A percentile compares a stretch with the other conserved stretches of the same genome.
These are phyloP conservation scores for Calocybe indica DNA, from an alignment of 768 basidiomycete genomes.

Conservation along the genomic window DNA sequence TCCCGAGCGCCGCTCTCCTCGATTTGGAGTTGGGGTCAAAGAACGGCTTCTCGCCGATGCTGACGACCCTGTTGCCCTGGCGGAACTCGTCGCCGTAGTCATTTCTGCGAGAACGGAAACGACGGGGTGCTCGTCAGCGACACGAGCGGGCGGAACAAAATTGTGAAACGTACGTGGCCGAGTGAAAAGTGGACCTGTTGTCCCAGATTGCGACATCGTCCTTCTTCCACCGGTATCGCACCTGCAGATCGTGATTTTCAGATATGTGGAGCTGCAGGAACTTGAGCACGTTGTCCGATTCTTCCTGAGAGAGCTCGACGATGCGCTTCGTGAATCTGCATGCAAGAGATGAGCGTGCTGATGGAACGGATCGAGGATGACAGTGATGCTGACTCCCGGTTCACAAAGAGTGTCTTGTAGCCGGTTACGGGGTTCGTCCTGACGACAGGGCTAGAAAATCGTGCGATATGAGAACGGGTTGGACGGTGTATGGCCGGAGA, in stretches of 20 bases:
- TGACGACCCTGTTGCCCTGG: conserved; percentile 40
- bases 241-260: conserved; percentile 56
- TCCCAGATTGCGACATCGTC: conserved; percentile 61
- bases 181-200: conserved; percentile 47
- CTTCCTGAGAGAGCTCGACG: conserved; percentile 44
- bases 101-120: conserved; percentile 14
- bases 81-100: conserved; percentile 27
- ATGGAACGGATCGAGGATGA: not conserved
- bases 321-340: conserved; percentile 52
- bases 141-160: too few relatives aligned
- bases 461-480: not conserved
- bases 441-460: conserved; percentile 35
- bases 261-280: conserved; percentile 45
- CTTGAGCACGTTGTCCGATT: conserved; percentile 42
- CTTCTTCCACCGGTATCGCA: conserved; percentile 44
- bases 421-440: conserved; percentile 57
- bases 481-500: not conserved
- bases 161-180: conserved; percentile 27
- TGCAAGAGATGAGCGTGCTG: not conserved
- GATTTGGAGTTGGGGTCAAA: conserved; percentile 13
- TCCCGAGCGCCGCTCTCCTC: conserved; percentile 8
- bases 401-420: conserved; percentile 52
- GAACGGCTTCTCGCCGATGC: conserved; percentile 12
- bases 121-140: not conserved
- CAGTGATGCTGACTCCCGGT: conserved; percentile 30